Base-by-base conservation (phyloP, 306 rosid species). In the Coriaria nepalensis region DNA sequence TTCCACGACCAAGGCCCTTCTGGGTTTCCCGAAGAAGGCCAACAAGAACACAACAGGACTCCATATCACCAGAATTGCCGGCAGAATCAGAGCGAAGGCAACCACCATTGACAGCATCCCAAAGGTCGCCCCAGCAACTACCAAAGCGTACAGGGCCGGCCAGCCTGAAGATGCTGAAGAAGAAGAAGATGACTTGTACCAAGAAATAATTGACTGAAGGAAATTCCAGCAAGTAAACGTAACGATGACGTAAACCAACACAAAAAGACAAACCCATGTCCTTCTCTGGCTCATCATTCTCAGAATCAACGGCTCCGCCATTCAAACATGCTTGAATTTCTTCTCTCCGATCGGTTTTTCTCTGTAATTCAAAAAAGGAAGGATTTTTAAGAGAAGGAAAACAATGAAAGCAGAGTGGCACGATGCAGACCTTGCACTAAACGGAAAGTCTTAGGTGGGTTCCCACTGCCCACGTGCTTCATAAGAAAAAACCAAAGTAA, bases 21-120 rank as follows among this genome's bases (percentile, higher is more conserved):
- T 74, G 4, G 97, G 90, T 64, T 79, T 90, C 33, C 94, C 96
- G 56, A 75, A 90, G 75, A 90, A 90, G 58, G 94, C 86, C 57
- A 90, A 40, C 54, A 90, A 51, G 6, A 90, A 95, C 46, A 90
- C 93, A 9, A 90, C 20, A 2, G 95, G 53, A 65, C 81, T 90
- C 97, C 97, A 90, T 5, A 95, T 90, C 6, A 90, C 93, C 63
- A 90, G 0, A 4, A 87, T 66, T 4, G 90, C 86, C 4, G 96
- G 96, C 12, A 83, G 57, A 74, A 87, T 45, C 53, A 86, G 87
- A 2, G 74, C 75, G 53, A 81, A 63, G 5, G 93, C 97, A 5
- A 95, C 95, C 54, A 73, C 69, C 97, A 90, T 90, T 0, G 95
- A 84, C 4, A 90, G 71, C 8, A 73, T 0, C 62, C 97, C 93